Conservation (phyloP, 139 green algal genomes). For the Picochlorum sp. region DNA sequence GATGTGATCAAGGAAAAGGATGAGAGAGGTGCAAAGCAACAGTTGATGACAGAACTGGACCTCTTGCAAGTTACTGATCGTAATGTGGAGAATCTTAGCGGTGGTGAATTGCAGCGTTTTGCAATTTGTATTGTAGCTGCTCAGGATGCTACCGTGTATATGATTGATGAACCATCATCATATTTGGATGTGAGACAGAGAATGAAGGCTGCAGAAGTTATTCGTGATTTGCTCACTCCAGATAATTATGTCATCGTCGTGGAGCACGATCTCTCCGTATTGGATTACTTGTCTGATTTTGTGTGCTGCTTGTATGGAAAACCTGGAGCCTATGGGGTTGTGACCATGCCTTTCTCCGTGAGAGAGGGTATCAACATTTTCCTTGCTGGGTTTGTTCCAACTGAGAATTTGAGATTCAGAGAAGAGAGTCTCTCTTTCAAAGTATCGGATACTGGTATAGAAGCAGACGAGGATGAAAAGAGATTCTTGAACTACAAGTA, state of each 20-base stretch:
- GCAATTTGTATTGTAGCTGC: slow-evolving; percentile 88
- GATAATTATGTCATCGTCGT: slow-evolving; percentile 94
- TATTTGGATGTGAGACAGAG: slow-evolving; percentile 97
- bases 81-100: slow-evolving; percentile 90
- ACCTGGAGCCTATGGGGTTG: slow-evolving; percentile 95
- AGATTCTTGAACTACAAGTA: slow-evolving; percentile 87
- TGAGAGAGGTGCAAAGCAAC: slow-evolving; percentile 52
- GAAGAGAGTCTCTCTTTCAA: slow-evolving; percentile 97
- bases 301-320: slow-evolving; percentile 99
- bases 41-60: slow-evolving; percentile 41
- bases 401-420: slow-evolving; percentile 97
- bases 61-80: slow-evolving; percentile 75
- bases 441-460: slow-evolving; percentile 53
- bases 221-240: slow-evolving; percentile 63
- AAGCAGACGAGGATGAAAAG: slow-evolving; percentile 63
- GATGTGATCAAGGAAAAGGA: slow-evolving; percentile 78
- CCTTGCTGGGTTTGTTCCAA: slow-evolving; percentile 93
- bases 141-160: slow-evolving; percentile 93
- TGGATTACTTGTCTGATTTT: slow-evolving; percentile 99
- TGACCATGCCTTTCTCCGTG: slow-evolving; percentile 92
- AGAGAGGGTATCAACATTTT: slow-evolving; percentile 90
- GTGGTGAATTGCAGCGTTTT: slow-evolving; percentile 97
- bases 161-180: slow-evolving; percentile 97
- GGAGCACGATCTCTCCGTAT: slow-evolving; percentile 93
- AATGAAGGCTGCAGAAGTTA: slow-evolving; percentile 87